A percentile compares a stretch with the other conserved stretches of the same genome.
Conservation (phyloP, 2,329 filamentous ascomycete genomes). For the Cercospora sp. region DNA sequence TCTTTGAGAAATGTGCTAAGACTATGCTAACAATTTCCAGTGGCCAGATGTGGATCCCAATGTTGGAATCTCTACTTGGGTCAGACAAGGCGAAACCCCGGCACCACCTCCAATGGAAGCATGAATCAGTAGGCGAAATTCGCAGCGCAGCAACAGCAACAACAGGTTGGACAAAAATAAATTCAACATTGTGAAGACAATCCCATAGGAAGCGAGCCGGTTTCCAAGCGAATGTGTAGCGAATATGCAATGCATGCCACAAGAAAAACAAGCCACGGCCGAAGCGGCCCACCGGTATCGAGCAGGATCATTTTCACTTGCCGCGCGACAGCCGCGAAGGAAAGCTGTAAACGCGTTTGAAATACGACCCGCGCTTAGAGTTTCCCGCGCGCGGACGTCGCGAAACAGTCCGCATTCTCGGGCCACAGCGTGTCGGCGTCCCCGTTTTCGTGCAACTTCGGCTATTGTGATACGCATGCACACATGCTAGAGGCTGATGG, state of each 20-base stretch:
- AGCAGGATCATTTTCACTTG: not conserved
- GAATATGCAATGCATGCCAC: constrained; percentile 5
- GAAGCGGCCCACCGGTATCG: not conserved
- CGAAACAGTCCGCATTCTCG: not conserved
- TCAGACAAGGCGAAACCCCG: constrained; percentile 15
- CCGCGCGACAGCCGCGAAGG: constrained; percentile 9
- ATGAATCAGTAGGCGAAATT: not conserved
- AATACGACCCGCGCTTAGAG: not conserved
- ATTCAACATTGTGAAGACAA: not conserved
- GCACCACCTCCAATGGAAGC: constrained; percentile 13
- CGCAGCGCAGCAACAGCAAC: not conserved
- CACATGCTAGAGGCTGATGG: not conserved
- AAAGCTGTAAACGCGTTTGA: not conserved
- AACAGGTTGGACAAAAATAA: not conserved
- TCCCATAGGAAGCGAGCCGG: not conserved
- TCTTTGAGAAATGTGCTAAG: not conserved
- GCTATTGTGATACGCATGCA: constrained; percentile 1
- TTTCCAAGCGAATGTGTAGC: not conserved
- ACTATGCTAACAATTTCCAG: constrained; percentile 38
- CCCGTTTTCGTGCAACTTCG: not conserved
- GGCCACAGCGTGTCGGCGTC: not conserved
- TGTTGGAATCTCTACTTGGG: constrained; percentile 24
- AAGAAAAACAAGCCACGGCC: not conserved
- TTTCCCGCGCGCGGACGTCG: constrained; percentile 6
- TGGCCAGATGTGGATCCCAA: constrained; percentile 57